A percentile compares a stretch with the other conserved stretches of the same genome.
These are phyloP conservation scores for Gynostemma pentaphyllum DNA, from an alignment of 306 rosid genomes.

Conservation along the genomic window DNA sequence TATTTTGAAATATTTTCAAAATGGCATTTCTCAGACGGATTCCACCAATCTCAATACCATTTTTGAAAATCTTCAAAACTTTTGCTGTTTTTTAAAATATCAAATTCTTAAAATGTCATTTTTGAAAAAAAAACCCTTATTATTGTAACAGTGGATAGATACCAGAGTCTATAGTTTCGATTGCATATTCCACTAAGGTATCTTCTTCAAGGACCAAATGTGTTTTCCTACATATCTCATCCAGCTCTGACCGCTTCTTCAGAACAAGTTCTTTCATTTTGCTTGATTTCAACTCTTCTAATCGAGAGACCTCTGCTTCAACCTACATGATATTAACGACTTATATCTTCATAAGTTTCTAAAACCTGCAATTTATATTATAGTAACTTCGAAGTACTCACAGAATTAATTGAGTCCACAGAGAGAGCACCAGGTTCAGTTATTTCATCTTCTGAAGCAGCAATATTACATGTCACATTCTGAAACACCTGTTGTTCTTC, in stretches of 20 bases:
- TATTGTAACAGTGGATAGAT: slow-evolving; percentile 9
- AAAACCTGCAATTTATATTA: background rate
- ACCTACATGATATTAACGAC: slow-evolving; percentile 24
- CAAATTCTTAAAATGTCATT: no score
- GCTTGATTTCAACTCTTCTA: slow-evolving; percentile 54
- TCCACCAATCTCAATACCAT: no score
- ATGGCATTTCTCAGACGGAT: no score
- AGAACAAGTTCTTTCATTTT: slow-evolving; percentile 51
- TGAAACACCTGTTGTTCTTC: slow-evolving; percentile 51
- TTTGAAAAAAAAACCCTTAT: no score
- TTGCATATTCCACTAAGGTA: slow-evolving; percentile 20
- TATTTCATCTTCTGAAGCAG: slow-evolving; percentile 50
- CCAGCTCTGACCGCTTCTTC: slow-evolving; percentile 52
- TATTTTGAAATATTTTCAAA: no score
- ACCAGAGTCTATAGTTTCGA: slow-evolving; percentile 39
- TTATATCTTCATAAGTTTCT: background rate
- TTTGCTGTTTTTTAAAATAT: no score
- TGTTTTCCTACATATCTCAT: slow-evolving; percentile 40
- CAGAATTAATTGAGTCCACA: slow-evolving; percentile 30
- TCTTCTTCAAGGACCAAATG: slow-evolving; percentile 32
- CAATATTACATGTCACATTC: slow-evolving; percentile 42
- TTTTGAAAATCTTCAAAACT: no score
- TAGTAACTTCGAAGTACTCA: slow-evolving; percentile 19
- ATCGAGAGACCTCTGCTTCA: slow-evolving; percentile 57
- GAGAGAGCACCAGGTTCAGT: slow-evolving; percentile 50